Evolutionary conservation across 1,284 basidiomycete genomes (phyloP), one percentile per base, ranked within the genome.

Genomic region (Kalmanozyma brasiliensis): DNA sequence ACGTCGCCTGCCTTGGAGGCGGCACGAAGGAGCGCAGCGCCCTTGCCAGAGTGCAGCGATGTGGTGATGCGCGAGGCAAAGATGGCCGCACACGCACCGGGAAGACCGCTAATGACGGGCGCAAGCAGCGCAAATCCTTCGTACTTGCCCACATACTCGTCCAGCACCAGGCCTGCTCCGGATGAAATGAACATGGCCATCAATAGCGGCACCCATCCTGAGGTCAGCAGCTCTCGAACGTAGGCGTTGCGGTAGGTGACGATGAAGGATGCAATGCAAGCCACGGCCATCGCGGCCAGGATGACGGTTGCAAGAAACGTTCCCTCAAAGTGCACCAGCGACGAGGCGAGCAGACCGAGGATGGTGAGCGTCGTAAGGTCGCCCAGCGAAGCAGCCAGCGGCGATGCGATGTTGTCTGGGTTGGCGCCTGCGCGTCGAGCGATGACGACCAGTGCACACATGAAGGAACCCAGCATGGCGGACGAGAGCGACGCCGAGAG

Each of bases 381-480:
- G 9, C 95, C 94, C 0, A 98, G 86, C 68, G 92, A 94, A 3
- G 93, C 89, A 0, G 95, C 95, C 6, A 98, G 86, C 0, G 95
- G 93, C 0, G 94, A 92, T 3, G 94, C 92, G 68, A 98, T 95
- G 81, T 98, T 98, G 80, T 97, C 94, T 52, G 94, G 95, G 82
- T 98, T 91, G 36, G 90, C 86, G 3, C 89, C 88, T 51, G 87
- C 87, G 74, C 85, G 87, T 43, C 92, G 85, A 79, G 93, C 93
- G 2, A 91, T 64, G 19, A 98, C 86, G 35, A 98, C 88, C 20
- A 97, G 86, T 8, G 85, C 85, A 77, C 91, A 93, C 93, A 98
- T 96, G 83, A 98, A 96, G 1, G 90, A 91, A 2, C 95, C 95
- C 1, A 98, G 86, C 3, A 94, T 79, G 2, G 91, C 84, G 55